Percentiles rank a stretch among this genome's conserved stretches.
These are phyloP conservation scores for Tripterygium wilfordii DNA, from an alignment of 177 flowering plant species.

Conservation along the genomic window DNA sequence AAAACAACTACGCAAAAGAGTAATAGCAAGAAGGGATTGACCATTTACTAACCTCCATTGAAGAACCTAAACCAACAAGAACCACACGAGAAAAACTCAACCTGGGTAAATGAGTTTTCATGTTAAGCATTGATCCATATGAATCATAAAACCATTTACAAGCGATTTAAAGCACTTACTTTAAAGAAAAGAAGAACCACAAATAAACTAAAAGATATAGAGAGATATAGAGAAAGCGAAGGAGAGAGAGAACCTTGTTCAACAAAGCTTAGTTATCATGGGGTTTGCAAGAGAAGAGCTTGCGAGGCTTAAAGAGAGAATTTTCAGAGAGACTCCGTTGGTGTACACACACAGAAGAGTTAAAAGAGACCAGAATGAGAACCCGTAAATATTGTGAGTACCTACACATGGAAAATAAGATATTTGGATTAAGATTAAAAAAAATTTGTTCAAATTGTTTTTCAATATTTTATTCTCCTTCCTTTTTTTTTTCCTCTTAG, in stretches of 20 bases:
- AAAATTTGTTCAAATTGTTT: too few species aligned
- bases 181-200: conserved; percentile 1
- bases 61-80: conserved; percentile 13
- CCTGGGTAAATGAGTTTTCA: conserved; percentile 24
- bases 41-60: conserved; percentile 13
- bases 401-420: too few species aligned
- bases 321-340: too few species aligned
- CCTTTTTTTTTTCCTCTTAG: too few species aligned
- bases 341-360: too few species aligned
- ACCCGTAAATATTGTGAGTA: too few species aligned
- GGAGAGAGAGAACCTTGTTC: conserved; percentile 7
- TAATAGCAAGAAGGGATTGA: conserved; percentile 4
- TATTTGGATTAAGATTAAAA: too few species aligned
- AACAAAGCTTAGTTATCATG: conserved; percentile 9
- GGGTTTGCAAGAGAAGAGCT: conserved; percentile 8
- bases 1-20: conserved; percentile 2
- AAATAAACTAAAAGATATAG: background rate
- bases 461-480: too few species aligned
- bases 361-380: too few species aligned
- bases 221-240: conserved; percentile 2
- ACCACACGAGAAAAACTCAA: conserved; percentile 17
- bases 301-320: conserved; percentile 1
- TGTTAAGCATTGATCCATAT: conserved; percentile 23
- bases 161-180: conserved; percentile 7
- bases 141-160: conserved; percentile 11